phyloP scores from a whole-genome alignment of 2,329 filamentous ascomycete species.

The Ophiognomonia clavigignenti-juglandacearum region DNA sequence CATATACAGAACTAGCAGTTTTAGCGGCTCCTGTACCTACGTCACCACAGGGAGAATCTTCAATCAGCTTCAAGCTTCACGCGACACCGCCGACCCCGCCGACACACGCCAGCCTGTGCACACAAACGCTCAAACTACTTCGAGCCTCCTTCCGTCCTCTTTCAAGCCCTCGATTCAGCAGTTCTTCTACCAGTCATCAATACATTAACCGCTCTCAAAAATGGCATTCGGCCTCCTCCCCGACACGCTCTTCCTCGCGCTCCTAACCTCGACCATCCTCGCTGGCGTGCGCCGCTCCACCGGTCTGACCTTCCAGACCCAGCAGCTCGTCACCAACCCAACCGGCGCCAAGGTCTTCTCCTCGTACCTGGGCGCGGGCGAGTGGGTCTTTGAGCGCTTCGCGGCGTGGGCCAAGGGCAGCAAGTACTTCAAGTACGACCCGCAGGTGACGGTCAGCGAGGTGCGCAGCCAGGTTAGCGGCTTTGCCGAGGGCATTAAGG shows the following conservation, averaged over 20 bases:
- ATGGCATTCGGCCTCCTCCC: conserved; percentile 15
- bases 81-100: too few relatives aligned
- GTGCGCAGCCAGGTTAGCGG: conserved; percentile 15
- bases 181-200: background rate
- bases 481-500: conserved; percentile 15
- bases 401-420: conserved; percentile 12
- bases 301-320: conserved; percentile 15
- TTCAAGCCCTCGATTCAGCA: background rate
- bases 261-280: conserved; percentile 15
- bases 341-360: conserved; percentile 6
- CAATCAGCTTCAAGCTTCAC: too few relatives aligned
- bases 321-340: conserved; percentile 10
- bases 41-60: too few relatives aligned
- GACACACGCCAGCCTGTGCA: too few relatives aligned
- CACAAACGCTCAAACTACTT: too few relatives aligned
- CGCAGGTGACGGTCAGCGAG: conserved; percentile 13
- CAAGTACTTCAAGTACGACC: conserved; percentile 15
- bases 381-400: conserved; percentile 13
- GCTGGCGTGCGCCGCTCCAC: conserved; percentile 14
- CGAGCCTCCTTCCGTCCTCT: background rate
- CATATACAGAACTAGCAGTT: too few relatives aligned
- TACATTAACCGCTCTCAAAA: conserved; percentile 7
- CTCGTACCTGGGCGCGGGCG: conserved; percentile 12
- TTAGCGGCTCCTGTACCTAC: too few relatives aligned
- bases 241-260: conserved; percentile 15